Conservation (phyloP, 148 eudicot species). For the Limonium bicolor region DNA sequence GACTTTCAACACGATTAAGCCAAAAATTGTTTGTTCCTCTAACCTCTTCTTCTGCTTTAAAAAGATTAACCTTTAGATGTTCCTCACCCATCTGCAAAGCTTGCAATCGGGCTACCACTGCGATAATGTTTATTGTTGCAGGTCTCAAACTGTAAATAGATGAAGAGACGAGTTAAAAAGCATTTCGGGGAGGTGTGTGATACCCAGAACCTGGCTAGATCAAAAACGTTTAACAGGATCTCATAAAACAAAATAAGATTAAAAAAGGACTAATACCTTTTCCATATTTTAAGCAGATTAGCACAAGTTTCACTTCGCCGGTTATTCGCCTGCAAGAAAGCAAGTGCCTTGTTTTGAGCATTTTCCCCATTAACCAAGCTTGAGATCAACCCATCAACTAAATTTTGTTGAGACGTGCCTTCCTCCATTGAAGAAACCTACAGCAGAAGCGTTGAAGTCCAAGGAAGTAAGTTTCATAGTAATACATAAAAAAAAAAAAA, state of each 20-base stretch:
- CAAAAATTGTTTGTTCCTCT: background rate
- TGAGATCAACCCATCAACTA: conserved; percentile 39
- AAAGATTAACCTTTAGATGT: conserved; percentile 52
- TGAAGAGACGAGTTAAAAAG: conserved; percentile 2
- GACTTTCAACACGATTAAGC: background rate
- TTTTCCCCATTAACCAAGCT: conserved; percentile 43
- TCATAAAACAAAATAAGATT: background rate
- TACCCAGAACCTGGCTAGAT: background rate
- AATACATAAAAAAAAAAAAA: background rate
- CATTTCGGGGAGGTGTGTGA: too few relatives aligned
- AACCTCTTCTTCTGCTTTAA: conserved; percentile 91
- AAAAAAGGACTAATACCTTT: conserved; percentile 20
- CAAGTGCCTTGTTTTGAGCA: conserved; percentile 31
- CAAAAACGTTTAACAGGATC: background rate
- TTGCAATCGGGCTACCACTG: conserved; percentile 41
- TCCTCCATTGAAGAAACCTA: conserved; percentile 15
- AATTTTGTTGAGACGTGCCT: conserved; percentile 24
- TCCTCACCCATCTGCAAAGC: conserved; percentile 58
- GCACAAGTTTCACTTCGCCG: conserved; percentile 52
- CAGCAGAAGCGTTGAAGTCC: background rate
- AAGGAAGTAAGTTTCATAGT: background rate
- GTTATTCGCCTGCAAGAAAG: conserved; percentile 50
- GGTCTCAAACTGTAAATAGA: conserved; percentile 59
- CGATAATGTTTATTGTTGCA: conserved; percentile 42
- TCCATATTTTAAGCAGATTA: conserved; percentile 39